A percentile compares a stretch with the other conserved stretches of the same genome.
Conservation (phyloP, 768 basidiomycete species). For the Crucibulum laeve region DNA sequence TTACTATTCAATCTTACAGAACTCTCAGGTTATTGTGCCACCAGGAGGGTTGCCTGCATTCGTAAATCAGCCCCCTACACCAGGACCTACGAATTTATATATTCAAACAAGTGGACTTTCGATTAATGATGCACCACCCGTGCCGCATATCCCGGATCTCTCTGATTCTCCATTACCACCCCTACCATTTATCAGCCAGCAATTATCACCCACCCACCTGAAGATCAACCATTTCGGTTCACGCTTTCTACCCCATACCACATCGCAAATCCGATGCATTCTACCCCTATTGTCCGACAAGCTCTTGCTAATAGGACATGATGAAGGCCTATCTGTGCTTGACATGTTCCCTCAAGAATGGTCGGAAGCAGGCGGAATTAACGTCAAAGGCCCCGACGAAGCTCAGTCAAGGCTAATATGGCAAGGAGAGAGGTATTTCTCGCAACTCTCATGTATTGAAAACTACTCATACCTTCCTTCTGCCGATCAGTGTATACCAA, state of each 20-base stretch:
- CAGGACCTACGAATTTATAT: constrained; percentile 24
- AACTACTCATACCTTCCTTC: constrained; percentile 1
- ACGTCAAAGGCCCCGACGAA: constrained; percentile 63
- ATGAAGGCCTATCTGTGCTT: constrained; percentile 75
- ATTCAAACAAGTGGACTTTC: constrained; percentile 41
- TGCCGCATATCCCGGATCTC: constrained; percentile 15
- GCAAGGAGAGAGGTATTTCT: constrained; percentile 69
- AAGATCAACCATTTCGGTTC: constrained; percentile 79
- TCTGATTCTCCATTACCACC: constrained; percentile 26
- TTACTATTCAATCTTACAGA: constrained; percentile 3
- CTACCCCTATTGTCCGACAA: constrained; percentile 64
- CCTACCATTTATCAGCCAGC: constrained; percentile 44
- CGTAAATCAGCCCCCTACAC: constrained; percentile 16
- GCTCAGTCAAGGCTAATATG: constrained; percentile 66
- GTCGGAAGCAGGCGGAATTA: constrained; percentile 43
- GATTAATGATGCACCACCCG: constrained; percentile 20
- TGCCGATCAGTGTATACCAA: constrained; percentile 58
- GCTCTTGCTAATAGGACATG: constrained; percentile 74
- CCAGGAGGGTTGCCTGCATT: constrained; percentile 1
- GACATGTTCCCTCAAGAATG: constrained; percentile 80
- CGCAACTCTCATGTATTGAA: background rate
- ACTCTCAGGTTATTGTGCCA: constrained; percentile 1
- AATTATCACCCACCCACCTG: constrained; percentile 57
- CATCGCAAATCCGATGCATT: constrained; percentile 68
- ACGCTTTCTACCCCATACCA: constrained; percentile 79